Conservation (phyloP, 2,329 filamentous ascomycete species). For the Dothidotthia symphoricarpi region DNA sequence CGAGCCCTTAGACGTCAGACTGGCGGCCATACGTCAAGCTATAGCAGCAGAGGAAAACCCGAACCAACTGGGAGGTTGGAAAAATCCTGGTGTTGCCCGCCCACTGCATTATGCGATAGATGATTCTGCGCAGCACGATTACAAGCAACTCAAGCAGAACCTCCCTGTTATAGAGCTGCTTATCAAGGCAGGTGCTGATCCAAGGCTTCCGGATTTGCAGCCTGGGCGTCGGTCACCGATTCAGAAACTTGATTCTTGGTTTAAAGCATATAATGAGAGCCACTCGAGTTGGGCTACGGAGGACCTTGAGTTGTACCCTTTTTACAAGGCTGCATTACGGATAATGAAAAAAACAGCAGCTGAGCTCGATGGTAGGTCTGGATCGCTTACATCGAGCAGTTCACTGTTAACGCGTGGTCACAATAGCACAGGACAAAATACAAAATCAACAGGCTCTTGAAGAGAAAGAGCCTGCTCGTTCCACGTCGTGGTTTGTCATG, state of each 20-base stretch:
- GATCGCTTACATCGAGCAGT: no score
- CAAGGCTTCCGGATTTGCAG: neutral
- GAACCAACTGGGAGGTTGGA: no score
- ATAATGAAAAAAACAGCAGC: neutral
- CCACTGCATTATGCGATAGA: no score
- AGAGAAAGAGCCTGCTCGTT: no score
- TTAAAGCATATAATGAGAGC: neutral
- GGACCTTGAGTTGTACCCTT: neutral
- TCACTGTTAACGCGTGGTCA: no score
- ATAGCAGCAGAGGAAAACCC: no score
- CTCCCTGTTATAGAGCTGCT: neutral
- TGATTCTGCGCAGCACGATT: neutral
- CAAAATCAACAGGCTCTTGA: no score
- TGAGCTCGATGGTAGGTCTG: neutral
- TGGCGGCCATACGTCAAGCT: no score
- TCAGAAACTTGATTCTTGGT: neutral
- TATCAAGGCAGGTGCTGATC: neutral
- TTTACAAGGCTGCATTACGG: neutral
- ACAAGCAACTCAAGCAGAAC: slow-evolving; percentile 1
- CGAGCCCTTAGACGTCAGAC: no score
- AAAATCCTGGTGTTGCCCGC: no score
- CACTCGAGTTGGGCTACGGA: neutral
- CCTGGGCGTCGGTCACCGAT: neutral
- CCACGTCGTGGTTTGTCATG: no score
- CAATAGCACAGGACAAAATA: no score